Percentiles rank a stretch among this genome's conserved stretches.
These are phyloP conservation scores for Tricholoma saponaceum DNA, from an alignment of 768 basidiomycete genomes.

Conservation along the genomic window DNA sequence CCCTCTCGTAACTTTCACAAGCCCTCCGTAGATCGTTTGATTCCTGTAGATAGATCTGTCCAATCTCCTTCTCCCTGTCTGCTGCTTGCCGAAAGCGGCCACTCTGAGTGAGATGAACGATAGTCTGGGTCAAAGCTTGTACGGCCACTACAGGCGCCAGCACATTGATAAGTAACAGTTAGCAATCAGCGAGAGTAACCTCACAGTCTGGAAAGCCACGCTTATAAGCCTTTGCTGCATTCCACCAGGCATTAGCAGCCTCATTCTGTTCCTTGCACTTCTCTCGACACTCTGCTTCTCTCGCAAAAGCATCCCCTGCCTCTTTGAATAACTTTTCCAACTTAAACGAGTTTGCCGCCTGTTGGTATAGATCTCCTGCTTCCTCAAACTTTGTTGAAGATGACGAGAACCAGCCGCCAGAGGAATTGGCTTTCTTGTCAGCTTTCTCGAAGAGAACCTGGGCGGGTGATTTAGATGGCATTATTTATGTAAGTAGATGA, in stretches of 20 bases:
- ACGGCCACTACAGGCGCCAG: slow-evolving; percentile 68
- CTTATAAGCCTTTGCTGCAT: slow-evolving; percentile 95
- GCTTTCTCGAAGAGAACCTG: slow-evolving; percentile 80
- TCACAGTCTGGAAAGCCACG: slow-evolving; percentile 78
- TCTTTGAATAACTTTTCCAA: slow-evolving; percentile 90
- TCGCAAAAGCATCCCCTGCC: slow-evolving; percentile 87
- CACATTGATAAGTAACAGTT: slow-evolving; percentile 12
- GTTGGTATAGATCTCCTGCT: slow-evolving; percentile 91
- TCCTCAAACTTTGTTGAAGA: slow-evolving; percentile 86
- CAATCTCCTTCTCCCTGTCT: slow-evolving; percentile 97
- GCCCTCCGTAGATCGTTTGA: slow-evolving; percentile 76
- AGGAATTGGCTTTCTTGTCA: slow-evolving; percentile 86
- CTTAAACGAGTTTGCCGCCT: slow-evolving; percentile 92
- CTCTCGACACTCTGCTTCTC: slow-evolving; percentile 93
- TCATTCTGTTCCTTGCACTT: slow-evolving; percentile 85
- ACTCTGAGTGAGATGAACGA: slow-evolving; percentile 72
- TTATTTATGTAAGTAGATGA: too few species aligned
- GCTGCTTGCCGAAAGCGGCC: slow-evolving; percentile 97
- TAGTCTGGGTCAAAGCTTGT: slow-evolving; percentile 79
- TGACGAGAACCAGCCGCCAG: slow-evolving; percentile 86
- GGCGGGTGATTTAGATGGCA: slow-evolving; percentile 76
- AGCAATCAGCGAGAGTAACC: slow-evolving; percentile 17
- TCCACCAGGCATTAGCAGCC: slow-evolving; percentile 99
- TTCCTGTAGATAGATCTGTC: slow-evolving; percentile 87
- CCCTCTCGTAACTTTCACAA: slow-evolving; percentile 86